phyloP scores from a whole-genome alignment of 73 alveolate genomes.

The Diophrys appendiculata region DNA sequence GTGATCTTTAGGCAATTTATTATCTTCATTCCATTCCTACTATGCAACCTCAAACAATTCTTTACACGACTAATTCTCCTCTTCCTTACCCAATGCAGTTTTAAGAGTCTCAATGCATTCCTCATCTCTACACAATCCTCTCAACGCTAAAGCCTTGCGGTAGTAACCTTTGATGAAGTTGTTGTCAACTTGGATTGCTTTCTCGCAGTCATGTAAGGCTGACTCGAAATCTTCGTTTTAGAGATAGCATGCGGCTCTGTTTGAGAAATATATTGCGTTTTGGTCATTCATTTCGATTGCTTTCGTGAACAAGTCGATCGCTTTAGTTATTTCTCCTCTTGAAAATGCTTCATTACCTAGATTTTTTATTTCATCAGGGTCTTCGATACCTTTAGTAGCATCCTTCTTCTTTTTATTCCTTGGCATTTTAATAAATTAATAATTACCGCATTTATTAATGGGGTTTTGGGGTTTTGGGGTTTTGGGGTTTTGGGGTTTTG shows the following conservation, averaged over 20 bases:
- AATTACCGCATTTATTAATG: too few relatives aligned
- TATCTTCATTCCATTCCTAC: background rate
- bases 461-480: too few relatives aligned
- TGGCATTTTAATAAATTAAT: background rate
- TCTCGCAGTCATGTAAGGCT: background rate
- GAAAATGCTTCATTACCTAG: background rate
- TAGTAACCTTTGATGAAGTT: too few relatives aligned
- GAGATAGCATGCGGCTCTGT: background rate
- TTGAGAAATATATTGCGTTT: background rate
- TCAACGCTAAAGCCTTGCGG: too few relatives aligned
- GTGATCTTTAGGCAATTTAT: conserved; percentile 16
- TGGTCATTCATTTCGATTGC: too few relatives aligned
- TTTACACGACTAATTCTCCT: too few relatives aligned
- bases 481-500: too few relatives aligned
- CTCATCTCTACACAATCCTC: too few relatives aligned
- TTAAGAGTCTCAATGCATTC: background rate
- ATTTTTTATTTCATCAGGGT: background rate
- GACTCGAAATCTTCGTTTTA: background rate
- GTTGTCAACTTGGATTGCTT: too few relatives aligned
- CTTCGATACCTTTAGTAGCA: background rate
- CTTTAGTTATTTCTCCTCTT: background rate
- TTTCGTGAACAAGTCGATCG: too few relatives aligned
- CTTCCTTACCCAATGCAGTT: background rate
- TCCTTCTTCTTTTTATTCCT: background rate
- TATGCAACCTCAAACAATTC: too few relatives aligned